A percentile compares a stretch with the other conserved stretches of the same genome.
Conservation (phyloP, 2,329 filamentous ascomycete genomes). For the Pseudovirgaria hyperparasitica region DNA sequence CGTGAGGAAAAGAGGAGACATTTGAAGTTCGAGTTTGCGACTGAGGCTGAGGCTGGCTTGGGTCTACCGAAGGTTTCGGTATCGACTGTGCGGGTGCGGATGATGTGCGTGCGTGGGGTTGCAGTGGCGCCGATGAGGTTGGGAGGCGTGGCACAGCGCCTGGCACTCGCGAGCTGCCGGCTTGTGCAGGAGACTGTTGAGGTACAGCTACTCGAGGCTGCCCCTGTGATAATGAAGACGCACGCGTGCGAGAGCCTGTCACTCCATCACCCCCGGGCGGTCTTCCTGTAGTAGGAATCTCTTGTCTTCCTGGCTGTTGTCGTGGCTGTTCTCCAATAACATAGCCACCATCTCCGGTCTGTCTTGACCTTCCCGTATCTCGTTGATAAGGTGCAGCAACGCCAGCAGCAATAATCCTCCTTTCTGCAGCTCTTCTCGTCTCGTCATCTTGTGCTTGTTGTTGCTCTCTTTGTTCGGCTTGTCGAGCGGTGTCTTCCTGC, state of each 20-base stretch:
- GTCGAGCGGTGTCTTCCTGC: slow-evolving; percentile 41
- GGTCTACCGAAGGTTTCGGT: slow-evolving; percentile 12
- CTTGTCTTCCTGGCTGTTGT: too few relatives aligned
- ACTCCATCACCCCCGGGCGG: too few relatives aligned
- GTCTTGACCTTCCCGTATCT: slow-evolving; percentile 16
- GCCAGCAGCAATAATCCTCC: slow-evolving; percentile 44
- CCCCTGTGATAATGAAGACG: slow-evolving; percentile 21
- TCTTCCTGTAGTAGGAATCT: too few relatives aligned
- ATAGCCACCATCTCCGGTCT: slow-evolving; percentile 15
- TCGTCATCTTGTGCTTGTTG: slow-evolving; percentile 42
- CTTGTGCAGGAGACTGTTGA: slow-evolving; percentile 12
- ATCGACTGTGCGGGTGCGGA: slow-evolving; percentile 14
- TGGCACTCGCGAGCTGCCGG: too few relatives aligned
- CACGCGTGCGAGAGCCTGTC: slow-evolving; percentile 17
- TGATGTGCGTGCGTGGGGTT: slow-evolving; percentile 19
- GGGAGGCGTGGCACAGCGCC: slow-evolving; percentile 17
- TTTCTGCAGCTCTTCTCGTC: slow-evolving; percentile 41
- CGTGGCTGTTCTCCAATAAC: too few relatives aligned
- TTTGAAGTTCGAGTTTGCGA: slow-evolving; percentile 19
- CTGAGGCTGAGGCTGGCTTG: slow-evolving; percentile 7
- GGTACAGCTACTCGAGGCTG: slow-evolving; percentile 18
- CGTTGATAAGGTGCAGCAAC: slow-evolving; percentile 26
- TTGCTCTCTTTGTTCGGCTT: slow-evolving; percentile 33
- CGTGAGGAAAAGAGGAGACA: slow-evolving; percentile 73
- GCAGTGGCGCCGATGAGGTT: slow-evolving; percentile 6